Percentiles rank a stretch among this genome's conserved stretches.
Evolutionary conservation across 768 basidiomycete species (phyloP).

Genomic region (Tricholoma saponaceum): DNA sequence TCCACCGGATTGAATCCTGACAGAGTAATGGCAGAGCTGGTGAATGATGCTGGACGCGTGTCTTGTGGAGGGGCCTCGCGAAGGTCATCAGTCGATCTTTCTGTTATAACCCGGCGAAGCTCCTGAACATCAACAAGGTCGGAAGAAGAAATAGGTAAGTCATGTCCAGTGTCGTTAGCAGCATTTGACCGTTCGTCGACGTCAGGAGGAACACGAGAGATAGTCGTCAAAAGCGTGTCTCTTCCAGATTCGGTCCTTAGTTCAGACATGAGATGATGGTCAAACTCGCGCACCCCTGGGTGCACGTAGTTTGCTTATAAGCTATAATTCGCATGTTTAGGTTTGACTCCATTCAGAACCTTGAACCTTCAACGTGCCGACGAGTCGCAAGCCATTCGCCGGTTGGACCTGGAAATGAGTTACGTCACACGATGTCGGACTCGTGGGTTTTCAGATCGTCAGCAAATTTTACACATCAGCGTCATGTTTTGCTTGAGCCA

Average conservation of each 20-base stretch:
- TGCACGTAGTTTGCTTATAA: too few species aligned
- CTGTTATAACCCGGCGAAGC: conserved; percentile 19
- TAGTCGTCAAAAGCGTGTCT: neutral
- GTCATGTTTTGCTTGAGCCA: too few species aligned
- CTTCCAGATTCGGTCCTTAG: neutral
- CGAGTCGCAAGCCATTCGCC: too few species aligned
- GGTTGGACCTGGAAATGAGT: too few species aligned
- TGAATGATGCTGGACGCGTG: conserved; percentile 6
- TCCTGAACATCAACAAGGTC: conserved; percentile 38
- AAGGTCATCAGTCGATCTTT: neutral
- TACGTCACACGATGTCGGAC: too few species aligned
- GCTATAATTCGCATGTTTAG: too few species aligned
- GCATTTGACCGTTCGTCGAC: neutral
- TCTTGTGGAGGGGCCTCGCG: conserved; percentile 1
- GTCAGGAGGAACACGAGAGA: conserved; percentile 6
- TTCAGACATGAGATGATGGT: neutral
- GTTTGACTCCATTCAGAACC: too few species aligned
- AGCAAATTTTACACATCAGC: too few species aligned
- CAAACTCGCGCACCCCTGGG: too few species aligned
- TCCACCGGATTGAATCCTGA: conserved; percentile 19
- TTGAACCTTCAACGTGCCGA: too few species aligned
- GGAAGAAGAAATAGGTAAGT: too few species aligned
- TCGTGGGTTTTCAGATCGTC: too few species aligned
- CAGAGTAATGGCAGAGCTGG: conserved; percentile 11
- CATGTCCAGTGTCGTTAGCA: neutral